Base-by-base conservation (phyloP, 306 rosid species). In the Crataegus laevigata region DNA sequence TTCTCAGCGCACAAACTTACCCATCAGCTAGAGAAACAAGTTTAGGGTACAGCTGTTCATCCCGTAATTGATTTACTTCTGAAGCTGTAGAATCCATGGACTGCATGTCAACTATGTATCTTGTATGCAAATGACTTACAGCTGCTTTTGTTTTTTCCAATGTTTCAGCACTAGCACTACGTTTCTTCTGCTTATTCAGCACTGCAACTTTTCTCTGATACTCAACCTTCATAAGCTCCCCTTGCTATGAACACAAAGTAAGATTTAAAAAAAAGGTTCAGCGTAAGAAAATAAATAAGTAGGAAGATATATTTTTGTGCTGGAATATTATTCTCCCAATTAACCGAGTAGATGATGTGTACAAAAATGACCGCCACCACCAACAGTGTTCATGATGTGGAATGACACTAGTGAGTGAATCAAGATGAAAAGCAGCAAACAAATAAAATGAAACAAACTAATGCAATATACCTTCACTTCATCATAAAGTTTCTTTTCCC, bases 401-500 rank as follows among this genome's bases (percentile, higher is more conserved):
- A 59, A 40, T 58, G 57, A 40, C 8, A 62, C 42, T 40, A 59
- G 28, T 59, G 47, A 59, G 28, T 59, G 47, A n/a, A 57, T 72
- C 18, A 36, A 72, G 40, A 58, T 72, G 75, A 71, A 54, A 22
- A 24, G 51, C 18, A 77, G n/a, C 29, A 71, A 54, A 22, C 30
- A 45, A 34, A 40, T 4, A 22, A 72, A 59, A 69, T 14, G 78
- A 54, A 32, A 72, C 26, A 70, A 29, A 18, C 54, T 42, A 52
- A 30, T 12, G 6, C 30, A 45, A 22, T 25, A 28, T 73, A 92
- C 97, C 97, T 92, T 92, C 38, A 92, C 96, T 78, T 92, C 97
- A 54, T 92, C 97, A 79, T 90, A 92, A 32, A 92, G 93, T 83
- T 92, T 92, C 89, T 92, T 92, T 79, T 92, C 97, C 97, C 97